phyloP scores from a whole-genome alignment of 768 basidiomycete species.

The Lentinula raphanica region DNA sequence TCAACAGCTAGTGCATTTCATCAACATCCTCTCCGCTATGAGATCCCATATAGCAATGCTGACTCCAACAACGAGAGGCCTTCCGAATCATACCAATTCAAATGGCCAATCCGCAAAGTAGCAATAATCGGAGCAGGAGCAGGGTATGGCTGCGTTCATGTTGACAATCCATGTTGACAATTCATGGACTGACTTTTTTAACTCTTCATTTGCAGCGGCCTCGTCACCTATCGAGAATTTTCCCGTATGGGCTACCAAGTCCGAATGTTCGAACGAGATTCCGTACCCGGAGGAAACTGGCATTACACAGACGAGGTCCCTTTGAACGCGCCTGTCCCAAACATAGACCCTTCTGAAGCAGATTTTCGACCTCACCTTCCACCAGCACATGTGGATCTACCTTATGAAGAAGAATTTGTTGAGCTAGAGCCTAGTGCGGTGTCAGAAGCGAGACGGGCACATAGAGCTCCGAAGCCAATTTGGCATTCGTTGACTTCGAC shows the following conservation, averaged over 20 bases:
- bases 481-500: constrained; percentile 31
- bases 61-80: not conserved
- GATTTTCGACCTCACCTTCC: constrained; percentile 34
- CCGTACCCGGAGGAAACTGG: constrained; percentile 36
- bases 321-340: constrained; percentile 30
- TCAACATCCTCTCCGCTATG: not conserved
- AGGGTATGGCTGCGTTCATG: constrained; percentile 21
- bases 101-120: constrained; percentile 32
- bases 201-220: constrained; percentile 21
- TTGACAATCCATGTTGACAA: not conserved
- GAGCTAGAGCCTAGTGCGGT: constrained; percentile 16
- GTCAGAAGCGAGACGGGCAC: constrained; percentile 16
- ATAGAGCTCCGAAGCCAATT: constrained; percentile 33
- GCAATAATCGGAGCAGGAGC: constrained; percentile 38
- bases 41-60: not conserved
- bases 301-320: constrained; percentile 36
- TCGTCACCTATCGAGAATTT: constrained; percentile 32
- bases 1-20: not conserved
- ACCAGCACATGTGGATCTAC: constrained; percentile 22
- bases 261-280: constrained; percentile 34
- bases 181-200: not conserved
- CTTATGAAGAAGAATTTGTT: constrained; percentile 23
- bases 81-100: constrained; percentile 24
- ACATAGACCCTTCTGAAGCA: constrained; percentile 23
- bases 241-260: constrained; percentile 24